Conservation (phyloP, 1,139 yeast genomes). For the Zygosaccharomyces sapae region DNA sequence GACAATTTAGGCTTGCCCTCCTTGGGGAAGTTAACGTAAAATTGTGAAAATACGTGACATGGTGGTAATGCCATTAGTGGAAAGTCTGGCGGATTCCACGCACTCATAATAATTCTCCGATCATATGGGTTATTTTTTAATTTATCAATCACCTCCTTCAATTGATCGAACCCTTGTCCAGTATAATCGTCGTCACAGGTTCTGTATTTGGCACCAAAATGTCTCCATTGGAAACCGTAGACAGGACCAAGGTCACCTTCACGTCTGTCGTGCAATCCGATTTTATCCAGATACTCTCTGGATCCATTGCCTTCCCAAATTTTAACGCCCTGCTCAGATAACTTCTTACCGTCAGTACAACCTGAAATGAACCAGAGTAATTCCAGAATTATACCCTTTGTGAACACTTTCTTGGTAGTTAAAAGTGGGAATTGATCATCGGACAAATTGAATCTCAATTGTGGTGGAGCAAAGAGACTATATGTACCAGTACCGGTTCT, state of each 20-base stretch:
- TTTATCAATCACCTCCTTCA: constrained; percentile 71
- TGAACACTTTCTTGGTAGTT: constrained; percentile 89
- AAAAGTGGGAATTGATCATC: constrained; percentile 76
- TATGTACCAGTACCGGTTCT: constrained; percentile 96
- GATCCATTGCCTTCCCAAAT: constrained; percentile 99
- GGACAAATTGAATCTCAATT: constrained; percentile 72
- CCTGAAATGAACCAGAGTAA: constrained; percentile 91
- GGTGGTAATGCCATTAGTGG: constrained; percentile 96
- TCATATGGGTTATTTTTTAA: constrained; percentile 88
- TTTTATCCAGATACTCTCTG: constrained; percentile 76
- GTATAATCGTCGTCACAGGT: constrained; percentile 85
- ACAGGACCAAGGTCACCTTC: constrained; percentile 98
- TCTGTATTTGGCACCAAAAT: constrained; percentile 87
- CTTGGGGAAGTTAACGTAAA: constrained; percentile 78
- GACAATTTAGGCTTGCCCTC: constrained; percentile 63
- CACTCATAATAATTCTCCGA: constrained; percentile 87
- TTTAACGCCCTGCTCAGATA: constrained; percentile 78
- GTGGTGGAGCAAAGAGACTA: constrained; percentile 93
- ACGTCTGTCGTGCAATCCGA: constrained; percentile 74
- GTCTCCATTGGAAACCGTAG: constrained; percentile 99
- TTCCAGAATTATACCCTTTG: constrained; percentile 84
- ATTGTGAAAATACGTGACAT: constrained; percentile 94
- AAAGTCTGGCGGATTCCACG: constrained; percentile 98
- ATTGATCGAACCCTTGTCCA: constrained; percentile 87
- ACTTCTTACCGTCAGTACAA: constrained; percentile 76